Percentiles rank a stretch among this genome's conserved stretches.
These are phyloP conservation scores for Colletotrichum sp. DNA, from an alignment of 2,329 filamentous ascomycete genomes.

Conservation along the genomic window DNA sequence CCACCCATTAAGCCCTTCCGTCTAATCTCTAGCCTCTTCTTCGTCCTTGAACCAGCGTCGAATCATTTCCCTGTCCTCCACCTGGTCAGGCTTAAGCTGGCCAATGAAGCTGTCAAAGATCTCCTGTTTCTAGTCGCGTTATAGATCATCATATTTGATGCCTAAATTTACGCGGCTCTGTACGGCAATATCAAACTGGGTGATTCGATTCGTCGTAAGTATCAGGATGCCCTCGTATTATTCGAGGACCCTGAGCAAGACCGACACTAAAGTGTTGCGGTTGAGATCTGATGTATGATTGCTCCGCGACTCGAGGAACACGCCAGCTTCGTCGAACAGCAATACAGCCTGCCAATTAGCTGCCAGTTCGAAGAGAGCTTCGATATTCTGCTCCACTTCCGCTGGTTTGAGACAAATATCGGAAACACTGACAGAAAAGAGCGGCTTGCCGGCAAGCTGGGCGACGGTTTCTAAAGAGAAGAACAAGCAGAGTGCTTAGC, in stretches of 20 bases:
- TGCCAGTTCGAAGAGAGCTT: slow-evolving; percentile 62
- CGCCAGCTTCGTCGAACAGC: slow-evolving; percentile 74
- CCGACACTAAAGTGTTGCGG: slow-evolving; percentile 70
- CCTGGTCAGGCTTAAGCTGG: neutral
- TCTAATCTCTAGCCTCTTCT: slow-evolving; percentile 36
- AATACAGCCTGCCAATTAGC: slow-evolving; percentile 79
- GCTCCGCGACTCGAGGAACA: slow-evolving; percentile 82
- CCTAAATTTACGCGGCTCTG: slow-evolving; percentile 87
- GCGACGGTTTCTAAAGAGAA: slow-evolving; percentile 52
- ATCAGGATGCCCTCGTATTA: slow-evolving; percentile 41
- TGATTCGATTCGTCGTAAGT: slow-evolving; percentile 40
- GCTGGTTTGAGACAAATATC: slow-evolving; percentile 72
- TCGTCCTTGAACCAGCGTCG: slow-evolving; percentile 26
- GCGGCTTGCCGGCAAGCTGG: slow-evolving; percentile 51
- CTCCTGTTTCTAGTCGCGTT: slow-evolving; percentile 67
- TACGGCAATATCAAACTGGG: slow-evolving; percentile 39
- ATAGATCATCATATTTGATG: slow-evolving; percentile 78
- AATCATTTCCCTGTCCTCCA: neutral
- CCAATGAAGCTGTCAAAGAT: slow-evolving; percentile 20
- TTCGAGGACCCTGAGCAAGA: slow-evolving; percentile 39
- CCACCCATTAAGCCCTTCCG: slow-evolving; percentile 46
- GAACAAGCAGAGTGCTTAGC: slow-evolving; percentile 49
- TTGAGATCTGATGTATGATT: slow-evolving; percentile 83
- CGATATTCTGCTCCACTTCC: slow-evolving; percentile 67
- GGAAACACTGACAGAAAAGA: slow-evolving; percentile 63